phyloP scores from a whole-genome alignment of 2,329 filamentous ascomycete species.

The Emergomyces orientalis region DNA sequence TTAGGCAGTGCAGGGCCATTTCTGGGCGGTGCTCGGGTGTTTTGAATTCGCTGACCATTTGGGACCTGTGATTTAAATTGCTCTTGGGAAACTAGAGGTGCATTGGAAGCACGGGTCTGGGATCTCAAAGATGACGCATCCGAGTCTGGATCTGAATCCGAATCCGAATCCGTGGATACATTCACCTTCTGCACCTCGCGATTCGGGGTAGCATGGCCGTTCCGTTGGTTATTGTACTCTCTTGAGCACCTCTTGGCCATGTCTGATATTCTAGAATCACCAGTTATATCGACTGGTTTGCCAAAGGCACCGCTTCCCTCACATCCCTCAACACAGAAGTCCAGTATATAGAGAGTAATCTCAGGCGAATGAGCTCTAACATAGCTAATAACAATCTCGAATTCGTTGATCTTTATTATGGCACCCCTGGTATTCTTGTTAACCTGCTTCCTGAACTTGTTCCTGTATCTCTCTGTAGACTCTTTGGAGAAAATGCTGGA shows the following conservation, averaged over 20 bases:
- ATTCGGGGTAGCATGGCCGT: neutral
- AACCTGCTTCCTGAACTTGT: slow-evolving; percentile 14
- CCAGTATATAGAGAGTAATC: slow-evolving; percentile 19
- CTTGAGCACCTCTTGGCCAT: slow-evolving; percentile 5
- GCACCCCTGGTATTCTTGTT: slow-evolving; percentile 22
- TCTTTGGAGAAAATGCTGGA: slow-evolving; percentile 24
- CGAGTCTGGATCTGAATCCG: slow-evolving; percentile 5
- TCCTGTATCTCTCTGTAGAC: slow-evolving; percentile 20
- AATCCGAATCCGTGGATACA: neutral
- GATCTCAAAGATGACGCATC: slow-evolving; percentile 4
- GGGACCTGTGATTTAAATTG: neutral
- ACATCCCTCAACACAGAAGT: slow-evolving; percentile 21
- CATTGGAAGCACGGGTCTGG: neutral
- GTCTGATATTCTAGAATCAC: slow-evolving; percentile 10
- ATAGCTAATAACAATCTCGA: slow-evolving; percentile 28
- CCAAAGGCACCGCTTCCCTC: slow-evolving; percentile 23
- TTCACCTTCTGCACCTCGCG: neutral
- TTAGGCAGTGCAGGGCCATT: neutral
- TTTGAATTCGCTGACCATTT: neutral
- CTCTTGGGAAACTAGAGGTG: neutral
- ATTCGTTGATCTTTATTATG: slow-evolving; percentile 25
- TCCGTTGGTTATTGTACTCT: neutral
- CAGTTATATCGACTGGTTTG: slow-evolving; percentile 16
- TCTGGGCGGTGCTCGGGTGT: neutral
- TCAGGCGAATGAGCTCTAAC: slow-evolving; percentile 9